These are phyloP conservation scores for Russula griseocarnosa DNA, from an alignment of 768 basidiomycete genomes.

Conservation along the genomic window DNA sequence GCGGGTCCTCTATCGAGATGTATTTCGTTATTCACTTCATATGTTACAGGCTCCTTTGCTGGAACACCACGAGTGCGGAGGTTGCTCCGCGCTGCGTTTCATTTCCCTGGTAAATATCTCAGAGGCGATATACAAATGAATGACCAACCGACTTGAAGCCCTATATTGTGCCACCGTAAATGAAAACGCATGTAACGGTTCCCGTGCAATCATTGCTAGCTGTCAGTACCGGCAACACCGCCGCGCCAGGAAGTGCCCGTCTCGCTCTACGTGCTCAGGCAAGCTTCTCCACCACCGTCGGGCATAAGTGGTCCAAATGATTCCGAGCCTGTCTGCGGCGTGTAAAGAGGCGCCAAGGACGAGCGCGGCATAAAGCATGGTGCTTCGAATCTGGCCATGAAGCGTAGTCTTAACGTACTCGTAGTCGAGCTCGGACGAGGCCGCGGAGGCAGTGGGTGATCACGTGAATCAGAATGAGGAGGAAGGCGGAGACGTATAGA, in stretches of 20 bases:
- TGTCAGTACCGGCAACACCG: conserved; percentile 49
- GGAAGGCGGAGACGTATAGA: conserved; percentile 51
- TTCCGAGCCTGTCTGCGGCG: conserved; percentile 52
- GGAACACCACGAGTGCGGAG: neutral
- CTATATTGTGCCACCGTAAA: conserved; percentile 51
- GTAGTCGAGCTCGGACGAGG: no score
- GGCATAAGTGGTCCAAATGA: conserved; percentile 53
- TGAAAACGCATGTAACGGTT: conserved; percentile 53
- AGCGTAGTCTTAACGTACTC: no score
- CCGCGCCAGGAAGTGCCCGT: conserved; percentile 37
- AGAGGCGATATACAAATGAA: conserved; percentile 48
- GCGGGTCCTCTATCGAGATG: no score
- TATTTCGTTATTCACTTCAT: no score
- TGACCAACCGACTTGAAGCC: conserved; percentile 46
- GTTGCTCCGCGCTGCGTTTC: neutral
- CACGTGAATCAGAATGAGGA: no score
- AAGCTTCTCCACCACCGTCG: conserved; percentile 30
- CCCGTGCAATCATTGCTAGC: conserved; percentile 49
- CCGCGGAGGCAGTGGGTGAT: no score
- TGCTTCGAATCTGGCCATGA: conserved; percentile 56
- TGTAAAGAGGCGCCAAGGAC: conserved; percentile 56
- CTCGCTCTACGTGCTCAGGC: conserved; percentile 33
- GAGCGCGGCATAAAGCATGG: conserved; percentile 60
- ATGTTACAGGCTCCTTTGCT: no score
- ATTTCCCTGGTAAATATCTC: neutral